Conservation (phyloP, 768 basidiomycete species). For the Asterophora parasitica region DNA sequence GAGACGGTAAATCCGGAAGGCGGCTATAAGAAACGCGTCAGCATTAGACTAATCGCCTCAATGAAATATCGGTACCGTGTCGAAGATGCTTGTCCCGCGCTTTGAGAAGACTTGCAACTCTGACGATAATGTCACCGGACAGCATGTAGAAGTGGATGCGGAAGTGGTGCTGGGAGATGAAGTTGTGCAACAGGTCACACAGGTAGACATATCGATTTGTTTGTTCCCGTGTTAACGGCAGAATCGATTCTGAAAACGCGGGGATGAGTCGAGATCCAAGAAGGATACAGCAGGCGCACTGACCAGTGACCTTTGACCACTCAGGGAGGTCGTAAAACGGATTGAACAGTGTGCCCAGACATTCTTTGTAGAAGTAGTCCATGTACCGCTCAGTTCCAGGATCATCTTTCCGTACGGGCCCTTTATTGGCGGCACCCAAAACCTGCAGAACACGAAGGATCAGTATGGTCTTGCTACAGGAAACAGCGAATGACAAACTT, state of each 20-base stretch:
- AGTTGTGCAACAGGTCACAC: slow-evolving; percentile 87
- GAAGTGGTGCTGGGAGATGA: slow-evolving; percentile 85
- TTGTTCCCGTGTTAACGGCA: slow-evolving; percentile 64
- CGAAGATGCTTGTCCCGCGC: slow-evolving; percentile 89
- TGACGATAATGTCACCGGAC: slow-evolving; percentile 68
- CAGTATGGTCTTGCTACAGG: slow-evolving; percentile 16
- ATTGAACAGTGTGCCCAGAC: slow-evolving; percentile 71
- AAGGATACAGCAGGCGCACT: background rate
- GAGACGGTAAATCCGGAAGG: slow-evolving; percentile 88
- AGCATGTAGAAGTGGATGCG: slow-evolving; percentile 89
- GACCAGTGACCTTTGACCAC: slow-evolving; percentile 38
- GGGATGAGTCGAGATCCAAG: slow-evolving; percentile 3
- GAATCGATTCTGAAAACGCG: slow-evolving; percentile 38
- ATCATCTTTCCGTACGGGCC: slow-evolving; percentile 66
- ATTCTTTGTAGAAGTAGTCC: slow-evolving; percentile 90
- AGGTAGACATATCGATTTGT: slow-evolving; percentile 84
- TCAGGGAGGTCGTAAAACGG: slow-evolving; percentile 76
- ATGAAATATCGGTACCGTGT: slow-evolving; percentile 56
- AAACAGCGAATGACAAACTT: slow-evolving; percentile 11
- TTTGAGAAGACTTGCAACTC: slow-evolving; percentile 73
- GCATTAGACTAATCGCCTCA: slow-evolving; percentile 4
- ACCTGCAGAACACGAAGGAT: slow-evolving; percentile 26
- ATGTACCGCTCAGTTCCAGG: slow-evolving; percentile 85
- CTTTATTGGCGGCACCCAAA: slow-evolving; percentile 31
- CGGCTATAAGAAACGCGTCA: slow-evolving; percentile 46